Evolutionary conservation across 2,329 filamentous ascomycete species (phyloP), one percentile per base, ranked within the genome.

Genomic region (Cladophialophora psammophila): DNA sequence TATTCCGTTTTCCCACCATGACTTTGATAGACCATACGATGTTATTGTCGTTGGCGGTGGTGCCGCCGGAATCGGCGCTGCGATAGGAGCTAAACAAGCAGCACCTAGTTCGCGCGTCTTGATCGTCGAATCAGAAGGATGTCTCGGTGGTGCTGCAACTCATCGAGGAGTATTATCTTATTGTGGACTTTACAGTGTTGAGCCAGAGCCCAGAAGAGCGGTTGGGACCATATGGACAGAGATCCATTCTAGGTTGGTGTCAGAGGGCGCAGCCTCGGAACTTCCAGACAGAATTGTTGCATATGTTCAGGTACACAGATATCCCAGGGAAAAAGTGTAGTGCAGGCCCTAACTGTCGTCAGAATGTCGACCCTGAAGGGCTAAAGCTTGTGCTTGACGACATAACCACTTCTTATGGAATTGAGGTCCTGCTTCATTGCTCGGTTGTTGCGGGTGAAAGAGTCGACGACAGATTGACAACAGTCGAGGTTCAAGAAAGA

Each of bases 371-470:
- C 9, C 50, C 58, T 5, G 64, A 66, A 55, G 64, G 52, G 8
- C 40, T 66, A 5, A 66, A 66, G 53, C 50, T 13, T 31, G 64
- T 66, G n/a, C 40, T 66, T 4, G 64, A 66, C 42, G 64, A 66
- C 40, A n/a, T 62, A 35, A 42, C 55, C 7, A 34, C 35, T 8
- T 45, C 50, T n/a, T 62, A 66, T 58, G 52, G 50, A 12, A 66
- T 66, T 36, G 58, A 66, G 9, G 57, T 62, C n/a, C 35, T 66
- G 12, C 58, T 62, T 20, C 64, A 66, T 62, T 66, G 64, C 15
- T 15, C 58, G 15, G 64, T 66, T 5, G 64, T 66, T 20, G 64
- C 20, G 18, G 64, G 64, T 48, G 38, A 56, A 9, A 53, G 64
- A 12, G 18, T n/a, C 20, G 38, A 56, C n/a, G 31, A 34, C 38